Base-by-base conservation (phyloP, 208 protist species). In the Leptomonas pyrrhocoris region DNA sequence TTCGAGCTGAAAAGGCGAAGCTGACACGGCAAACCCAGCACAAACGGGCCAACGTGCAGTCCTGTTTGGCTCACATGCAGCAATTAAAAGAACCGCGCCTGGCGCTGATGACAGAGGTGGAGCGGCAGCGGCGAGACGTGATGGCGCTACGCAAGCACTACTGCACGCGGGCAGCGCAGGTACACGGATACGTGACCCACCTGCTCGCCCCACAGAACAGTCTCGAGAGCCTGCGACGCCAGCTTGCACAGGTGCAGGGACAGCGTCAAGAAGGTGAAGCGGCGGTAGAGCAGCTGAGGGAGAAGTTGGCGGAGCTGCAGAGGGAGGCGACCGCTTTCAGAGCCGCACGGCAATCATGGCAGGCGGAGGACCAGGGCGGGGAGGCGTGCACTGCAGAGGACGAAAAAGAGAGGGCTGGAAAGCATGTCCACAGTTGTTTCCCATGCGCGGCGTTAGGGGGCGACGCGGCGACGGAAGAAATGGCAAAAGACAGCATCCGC, bases 1-100 rank as follows among this genome's bases (percentile, higher is more conserved):
- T 87, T 16, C 79, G 63, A 2, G 64, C 61, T 19, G 84, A 89
- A 63, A 75, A 79, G 63, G 27, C 58, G 5, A 79, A 83, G 43
- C 34, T 84, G 25, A 43, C 62, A 18, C 66, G 72, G 7, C 65
- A 63, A 21, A 36, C 59, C 6, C 55, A 57, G 8, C 56, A 74
- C 43, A 77, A 77, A 30, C 64, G 65, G 19, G 70, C 57, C 16
- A 56, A 68, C 34, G 28, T 68, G 30, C 62, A 59, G 25, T 56
- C 42, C 4, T 46, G 59, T 28, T 34, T 65, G 21, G 36, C 21
- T 2, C 72, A 84, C 66, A 60, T 86, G n/a, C 61, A 70, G 23
- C 55, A 56, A 19, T 55, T 86, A n/a, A 73, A 74, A 23, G 49
- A 49, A 25, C 73, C 79, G 12, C 72, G 80, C 2, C 18, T 34